Percentiles rank a stretch among this genome's conserved stretches.
Evolutionary conservation across 208 protist species (phyloP).

Genomic region (Acanthamoeba sp.): DNA sequence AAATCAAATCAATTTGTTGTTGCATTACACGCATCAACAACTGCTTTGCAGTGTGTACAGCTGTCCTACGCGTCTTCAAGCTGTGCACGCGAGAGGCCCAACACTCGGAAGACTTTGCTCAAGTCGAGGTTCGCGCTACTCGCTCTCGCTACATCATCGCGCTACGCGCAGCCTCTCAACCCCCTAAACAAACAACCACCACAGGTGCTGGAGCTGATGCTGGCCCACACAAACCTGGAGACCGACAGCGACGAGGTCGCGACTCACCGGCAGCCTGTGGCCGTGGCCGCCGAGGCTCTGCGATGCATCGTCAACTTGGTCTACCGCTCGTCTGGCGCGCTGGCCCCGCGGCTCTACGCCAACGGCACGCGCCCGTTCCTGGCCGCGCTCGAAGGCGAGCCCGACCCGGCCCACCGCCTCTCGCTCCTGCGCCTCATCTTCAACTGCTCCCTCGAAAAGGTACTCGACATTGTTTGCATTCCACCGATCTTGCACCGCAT

Average conservation of each 20-base stretch:
- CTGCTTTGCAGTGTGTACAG: not conserved
- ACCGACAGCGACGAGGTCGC: not conserved
- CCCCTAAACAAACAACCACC: no score
- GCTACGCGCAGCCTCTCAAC: not conserved
- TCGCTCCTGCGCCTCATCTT: not conserved
- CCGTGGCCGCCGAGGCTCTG: not conserved
- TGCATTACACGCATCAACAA: not conserved
- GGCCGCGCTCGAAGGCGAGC: not conserved
- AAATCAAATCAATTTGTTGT: not conserved
- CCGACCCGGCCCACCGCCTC: not conserved
- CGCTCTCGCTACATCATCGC: no score
- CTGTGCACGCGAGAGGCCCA: not conserved
- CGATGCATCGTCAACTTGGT: not conserved
- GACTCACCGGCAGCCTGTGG: not conserved
- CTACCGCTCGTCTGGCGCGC: not conserved
- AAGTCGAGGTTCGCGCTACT: not conserved
- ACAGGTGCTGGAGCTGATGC: not conserved
- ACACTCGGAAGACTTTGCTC: not conserved
- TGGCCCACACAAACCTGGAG: not conserved
- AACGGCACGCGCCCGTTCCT: not conserved
- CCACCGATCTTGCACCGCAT: no score
- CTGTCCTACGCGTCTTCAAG: not conserved
- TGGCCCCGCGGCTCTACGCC: not conserved
- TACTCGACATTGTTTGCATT: no score
- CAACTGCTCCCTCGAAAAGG: conserved; percentile 44